These are phyloP conservation scores for Trichophyton simii DNA, from an alignment of 2,329 filamentous ascomycete species.

Conservation along the genomic window DNA sequence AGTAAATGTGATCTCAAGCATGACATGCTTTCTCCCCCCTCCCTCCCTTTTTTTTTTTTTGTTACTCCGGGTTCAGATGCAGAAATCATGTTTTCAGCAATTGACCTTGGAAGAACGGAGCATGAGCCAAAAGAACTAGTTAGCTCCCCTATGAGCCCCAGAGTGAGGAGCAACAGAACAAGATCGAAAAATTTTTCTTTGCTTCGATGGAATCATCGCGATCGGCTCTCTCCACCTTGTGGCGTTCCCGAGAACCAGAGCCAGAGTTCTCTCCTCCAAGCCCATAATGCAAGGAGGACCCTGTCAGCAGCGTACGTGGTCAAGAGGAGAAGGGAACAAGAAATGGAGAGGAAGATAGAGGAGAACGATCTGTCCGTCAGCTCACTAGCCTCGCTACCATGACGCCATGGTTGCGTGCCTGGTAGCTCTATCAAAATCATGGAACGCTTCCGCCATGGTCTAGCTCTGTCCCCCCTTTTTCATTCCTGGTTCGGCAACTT, in stretches of 20 bases:
- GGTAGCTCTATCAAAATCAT: too few relatives aligned
- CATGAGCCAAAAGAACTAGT: background rate
- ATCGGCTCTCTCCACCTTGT: background rate
- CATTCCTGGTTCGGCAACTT: too few relatives aligned
- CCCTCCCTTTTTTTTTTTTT: background rate
- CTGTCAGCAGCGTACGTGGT: background rate
- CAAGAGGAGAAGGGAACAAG: too few relatives aligned
- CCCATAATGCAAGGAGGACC: background rate
- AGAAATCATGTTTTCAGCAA: background rate
- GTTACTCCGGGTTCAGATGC: background rate
- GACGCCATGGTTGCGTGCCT: background rate
- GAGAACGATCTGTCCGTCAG: too few relatives aligned
- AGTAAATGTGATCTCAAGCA: background rate
- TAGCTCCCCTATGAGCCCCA: too few relatives aligned
- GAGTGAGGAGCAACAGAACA: background rate
- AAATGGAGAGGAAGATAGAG: background rate
- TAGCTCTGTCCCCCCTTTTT: too few relatives aligned
- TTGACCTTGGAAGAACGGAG: background rate
- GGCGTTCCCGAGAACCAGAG: conserved; percentile 4
- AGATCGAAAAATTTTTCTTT: background rate
- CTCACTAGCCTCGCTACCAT: background rate
- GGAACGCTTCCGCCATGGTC: too few relatives aligned
- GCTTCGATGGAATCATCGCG: background rate
- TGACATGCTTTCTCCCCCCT: background rate
- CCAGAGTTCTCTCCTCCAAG: background rate